Evolutionary conservation across 2,329 filamentous ascomycete species (phyloP), one percentile per base, ranked within the genome.

Genomic region (Cordyceps pruinosa): DNA sequence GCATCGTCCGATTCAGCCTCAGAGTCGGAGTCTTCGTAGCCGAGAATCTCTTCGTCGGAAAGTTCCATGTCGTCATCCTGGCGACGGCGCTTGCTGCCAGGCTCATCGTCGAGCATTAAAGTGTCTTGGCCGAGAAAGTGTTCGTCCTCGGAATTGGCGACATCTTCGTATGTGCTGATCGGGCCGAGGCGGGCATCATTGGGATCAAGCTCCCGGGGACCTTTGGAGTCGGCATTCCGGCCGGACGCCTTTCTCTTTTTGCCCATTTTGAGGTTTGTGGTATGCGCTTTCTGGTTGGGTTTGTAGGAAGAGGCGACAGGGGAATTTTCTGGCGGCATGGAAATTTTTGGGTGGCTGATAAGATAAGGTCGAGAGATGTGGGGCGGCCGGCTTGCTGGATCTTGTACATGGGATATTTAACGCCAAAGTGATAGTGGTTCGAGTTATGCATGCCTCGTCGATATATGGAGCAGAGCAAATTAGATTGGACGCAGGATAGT

Each of bases 121-220:
- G 89, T 87, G 72, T 99, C 94, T 62, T 88, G 84, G 62, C 92
- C 87, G 59, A 92, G 78, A 66, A 93, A 90, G 70, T 96, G 96
- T 69, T 96, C 90, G 71, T 99, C 94, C 70, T 96, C 90, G 1
- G 91, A 95, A 70, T 97, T 87, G 62, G 92, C 90, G 64, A 99
- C 87, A 72, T 96, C 90, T 71, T 93, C 86, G 71, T 82, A 93
- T 2, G 83, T 86, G 47, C 71, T 77, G 65, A 86, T 75, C 23
- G 76, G 76, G 25, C 78, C 79, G 17, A 91, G 79, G 53, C 84
- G 83, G 35, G 86, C 82, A 61, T 86, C 84, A 32, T 75, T 72
- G 48, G 76, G 67, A 66, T 86, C 73, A 59, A 82, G 67, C 34
- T 84, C 82, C 60, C 76, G 77, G 4, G 82, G 81, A 3, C 80